These are phyloP conservation scores for Diaporthe capsici DNA, from an alignment of 2,329 filamentous ascomycete genomes.

Conservation along the genomic window DNA sequence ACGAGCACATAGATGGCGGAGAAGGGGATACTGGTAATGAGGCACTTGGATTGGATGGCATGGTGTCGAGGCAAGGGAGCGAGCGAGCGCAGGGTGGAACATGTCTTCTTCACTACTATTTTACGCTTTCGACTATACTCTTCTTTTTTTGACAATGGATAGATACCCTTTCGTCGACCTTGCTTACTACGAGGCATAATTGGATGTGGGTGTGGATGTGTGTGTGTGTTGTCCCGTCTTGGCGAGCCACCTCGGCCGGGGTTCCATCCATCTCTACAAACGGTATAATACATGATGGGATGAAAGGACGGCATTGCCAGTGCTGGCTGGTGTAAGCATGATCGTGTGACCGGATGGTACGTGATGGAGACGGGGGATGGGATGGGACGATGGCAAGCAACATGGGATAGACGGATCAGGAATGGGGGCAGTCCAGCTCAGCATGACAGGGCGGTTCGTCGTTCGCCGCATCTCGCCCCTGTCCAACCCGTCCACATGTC, in stretches of 20 bases:
- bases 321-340: not conserved
- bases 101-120: conserved; percentile 7
- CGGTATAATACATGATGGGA: not conserved
- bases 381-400: conserved; percentile 8
- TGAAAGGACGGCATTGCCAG: not conserved
- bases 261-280: not conserved
- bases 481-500: not conserved
- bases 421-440: not conserved
- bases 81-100: conserved; percentile 22
- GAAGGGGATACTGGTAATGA: conserved; percentile 15
- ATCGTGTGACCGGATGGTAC: not conserved
- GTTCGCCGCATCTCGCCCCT: not conserved
- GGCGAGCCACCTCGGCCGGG: not conserved
- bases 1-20: not conserved
- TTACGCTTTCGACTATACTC: conserved; percentile 19
- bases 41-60: conserved; percentile 3
- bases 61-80: conserved; percentile 29
- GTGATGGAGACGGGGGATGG: not conserved
- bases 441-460: conserved; percentile 3
- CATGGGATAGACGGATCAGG: not conserved
- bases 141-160: conserved; percentile 25
- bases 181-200: not conserved
- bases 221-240: not conserved
- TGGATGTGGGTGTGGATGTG: not conserved
- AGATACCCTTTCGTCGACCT: conserved; percentile 31